Evolutionary conservation across 805 yeast genomes (phyloP).

Genomic region (Kluyveromyces siamensis): DNA sequence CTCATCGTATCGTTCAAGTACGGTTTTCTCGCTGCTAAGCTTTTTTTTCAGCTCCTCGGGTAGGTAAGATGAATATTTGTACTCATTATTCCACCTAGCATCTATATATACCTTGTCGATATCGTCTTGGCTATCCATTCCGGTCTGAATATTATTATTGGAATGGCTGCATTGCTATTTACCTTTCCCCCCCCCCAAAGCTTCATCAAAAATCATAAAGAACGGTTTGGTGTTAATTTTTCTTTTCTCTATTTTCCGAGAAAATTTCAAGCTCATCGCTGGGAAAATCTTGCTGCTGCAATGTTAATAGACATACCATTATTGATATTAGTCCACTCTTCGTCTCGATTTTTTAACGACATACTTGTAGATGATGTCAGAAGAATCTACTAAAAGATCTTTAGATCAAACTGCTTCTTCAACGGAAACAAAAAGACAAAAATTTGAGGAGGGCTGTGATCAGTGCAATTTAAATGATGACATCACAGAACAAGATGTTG

Average conservation of each 20-base stretch:
- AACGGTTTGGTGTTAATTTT: background rate
- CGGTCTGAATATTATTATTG: background rate
- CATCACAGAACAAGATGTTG: slow-evolving; percentile 72
- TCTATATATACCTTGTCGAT: slow-evolving; percentile 22
- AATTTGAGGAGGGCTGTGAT: slow-evolving; percentile 4
- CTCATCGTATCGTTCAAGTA: slow-evolving; percentile 10
- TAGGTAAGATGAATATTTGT: slow-evolving; percentile 15
- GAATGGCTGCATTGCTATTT: background rate
- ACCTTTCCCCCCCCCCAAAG: background rate
- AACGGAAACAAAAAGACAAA: slow-evolving; percentile 11
- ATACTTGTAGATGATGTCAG: background rate
- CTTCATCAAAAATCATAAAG: background rate
- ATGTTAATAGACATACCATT: too few species aligned
- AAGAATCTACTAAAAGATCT: slow-evolving; percentile 13
- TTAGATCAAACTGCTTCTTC: slow-evolving; percentile 9
- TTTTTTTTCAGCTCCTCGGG: slow-evolving; percentile 24
- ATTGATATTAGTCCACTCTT: too few species aligned
- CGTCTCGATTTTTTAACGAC: background rate
- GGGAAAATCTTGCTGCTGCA: too few species aligned
- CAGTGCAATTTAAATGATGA: slow-evolving; percentile 24
- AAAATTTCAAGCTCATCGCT: background rate
- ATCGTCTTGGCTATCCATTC: slow-evolving; percentile 5
- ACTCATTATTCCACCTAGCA: slow-evolving; percentile 25
- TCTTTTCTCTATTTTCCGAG: background rate
- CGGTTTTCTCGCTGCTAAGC: slow-evolving; percentile 15